These are phyloP conservation scores for Tetraselmis chui DNA, from an alignment of 139 green algal species.

Conservation along the genomic window DNA sequence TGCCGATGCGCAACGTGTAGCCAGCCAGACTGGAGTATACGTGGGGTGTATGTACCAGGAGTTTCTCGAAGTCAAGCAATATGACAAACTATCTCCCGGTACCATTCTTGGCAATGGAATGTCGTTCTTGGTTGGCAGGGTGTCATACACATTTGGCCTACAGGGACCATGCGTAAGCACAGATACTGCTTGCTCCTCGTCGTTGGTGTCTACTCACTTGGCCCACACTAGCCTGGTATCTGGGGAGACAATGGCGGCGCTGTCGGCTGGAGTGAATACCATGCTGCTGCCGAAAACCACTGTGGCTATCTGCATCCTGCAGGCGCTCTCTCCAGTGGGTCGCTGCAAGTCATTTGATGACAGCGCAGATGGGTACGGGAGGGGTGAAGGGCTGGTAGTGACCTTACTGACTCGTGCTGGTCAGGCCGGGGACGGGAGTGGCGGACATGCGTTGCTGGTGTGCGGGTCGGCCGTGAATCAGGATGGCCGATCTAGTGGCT, in stretches of 20 bases:
- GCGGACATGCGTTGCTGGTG: constrained; percentile 25
- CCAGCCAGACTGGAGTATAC: constrained; percentile 14
- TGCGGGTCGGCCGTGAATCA: constrained; percentile 74
- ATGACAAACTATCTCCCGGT: neutral
- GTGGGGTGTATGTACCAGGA: constrained; percentile 28
- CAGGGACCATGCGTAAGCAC: constrained; percentile 44
- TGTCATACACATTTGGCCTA: constrained; percentile 53
- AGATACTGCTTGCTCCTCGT: constrained; percentile 67
- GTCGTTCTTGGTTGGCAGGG: constrained; percentile 42
- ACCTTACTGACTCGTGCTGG: neutral
- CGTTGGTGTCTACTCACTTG: constrained; percentile 61
- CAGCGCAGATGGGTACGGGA: constrained; percentile 41
- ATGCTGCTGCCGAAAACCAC: constrained; percentile 25
- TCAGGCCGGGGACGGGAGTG: neutral
- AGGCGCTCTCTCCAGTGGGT: constrained; percentile 40
- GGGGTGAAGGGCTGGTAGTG: constrained; percentile 38
- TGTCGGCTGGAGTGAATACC: constrained; percentile 29
- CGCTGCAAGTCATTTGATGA: constrained; percentile 48
- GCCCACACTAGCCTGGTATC: constrained; percentile 27
- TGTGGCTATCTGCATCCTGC: constrained; percentile 26
- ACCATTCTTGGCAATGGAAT: neutral
- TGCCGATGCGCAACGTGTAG: neutral
- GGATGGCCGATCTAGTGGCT: constrained; percentile 72
- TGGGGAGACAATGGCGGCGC: constrained; percentile 14
- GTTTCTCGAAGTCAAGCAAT: neutral